phyloP scores from a whole-genome alignment of 768 basidiomycete genomes.

The Dioszegia crocea region DNA sequence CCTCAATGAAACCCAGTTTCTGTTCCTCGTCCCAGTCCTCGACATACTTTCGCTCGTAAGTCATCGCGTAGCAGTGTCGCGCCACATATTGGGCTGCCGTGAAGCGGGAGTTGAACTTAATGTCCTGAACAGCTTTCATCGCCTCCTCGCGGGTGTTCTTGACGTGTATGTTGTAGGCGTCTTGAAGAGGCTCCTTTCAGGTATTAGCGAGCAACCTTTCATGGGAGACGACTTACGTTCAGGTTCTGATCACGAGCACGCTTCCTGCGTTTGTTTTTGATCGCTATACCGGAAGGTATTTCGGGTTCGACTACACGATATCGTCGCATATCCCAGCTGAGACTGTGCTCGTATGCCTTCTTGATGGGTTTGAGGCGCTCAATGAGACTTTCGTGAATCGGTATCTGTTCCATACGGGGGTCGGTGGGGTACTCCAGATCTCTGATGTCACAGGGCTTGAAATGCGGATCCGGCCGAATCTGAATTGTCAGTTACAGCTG shows the following conservation, averaged over 20 bases:
- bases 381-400: constrained; percentile 22
- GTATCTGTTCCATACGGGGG: constrained; percentile 16
- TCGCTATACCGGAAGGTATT: constrained; percentile 43
- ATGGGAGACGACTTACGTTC: constrained; percentile 26
- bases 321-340: constrained; percentile 42
- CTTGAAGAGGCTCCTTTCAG: constrained; percentile 36
- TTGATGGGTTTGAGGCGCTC: constrained; percentile 39
- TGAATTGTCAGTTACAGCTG: constrained; percentile 9
- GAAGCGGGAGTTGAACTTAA: constrained; percentile 20
- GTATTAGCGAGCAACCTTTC: neutral
- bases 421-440: constrained; percentile 33
- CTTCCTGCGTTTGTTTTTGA: constrained; percentile 40
- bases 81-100: constrained; percentile 35
- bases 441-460: constrained; percentile 31
- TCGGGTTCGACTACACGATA: constrained; percentile 46
- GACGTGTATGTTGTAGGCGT: constrained; percentile 36
- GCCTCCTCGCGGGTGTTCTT: constrained; percentile 22
- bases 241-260: constrained; percentile 43
- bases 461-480: constrained; percentile 45
- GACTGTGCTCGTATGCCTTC: constrained; percentile 32
- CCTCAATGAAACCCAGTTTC: constrained; percentile 10
- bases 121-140: constrained; percentile 14
- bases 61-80: constrained; percentile 45
- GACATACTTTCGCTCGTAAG: constrained; percentile 35
- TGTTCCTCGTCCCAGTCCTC: constrained; percentile 25